Percentiles rank a stretch among this genome's conserved stretches.
Conservation (phyloP, 2,329 filamentous ascomycete species). For the Pyrenophora teres region DNA sequence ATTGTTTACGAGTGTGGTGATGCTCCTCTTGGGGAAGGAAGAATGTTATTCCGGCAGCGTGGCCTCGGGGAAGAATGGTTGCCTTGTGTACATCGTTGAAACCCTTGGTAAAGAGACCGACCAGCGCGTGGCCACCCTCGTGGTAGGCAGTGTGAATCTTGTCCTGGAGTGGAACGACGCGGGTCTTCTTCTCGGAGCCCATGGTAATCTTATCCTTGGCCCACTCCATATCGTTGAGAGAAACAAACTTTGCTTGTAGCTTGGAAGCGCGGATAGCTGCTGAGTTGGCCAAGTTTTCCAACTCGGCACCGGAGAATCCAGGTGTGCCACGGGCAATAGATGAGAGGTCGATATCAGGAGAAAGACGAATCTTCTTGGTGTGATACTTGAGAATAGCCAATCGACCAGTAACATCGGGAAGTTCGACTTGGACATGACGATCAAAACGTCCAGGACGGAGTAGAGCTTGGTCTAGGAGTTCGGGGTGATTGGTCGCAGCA, state of each 20-base stretch:
- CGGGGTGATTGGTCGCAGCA: slow-evolving; percentile 93
- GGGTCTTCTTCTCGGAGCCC: slow-evolving; percentile 88
- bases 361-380: slow-evolving; percentile 84
- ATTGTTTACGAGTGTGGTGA: slow-evolving; percentile 76
- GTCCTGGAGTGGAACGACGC: slow-evolving; percentile 89
- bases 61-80: slow-evolving; percentile 90
- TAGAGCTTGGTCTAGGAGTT: slow-evolving; percentile 91
- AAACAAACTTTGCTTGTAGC: slow-evolving; percentile 75
- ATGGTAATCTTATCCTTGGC: slow-evolving; percentile 98
- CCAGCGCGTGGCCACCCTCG: slow-evolving; percentile 92
- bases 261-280: slow-evolving; percentile 94
- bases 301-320: slow-evolving; percentile 91
- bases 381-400: slow-evolving; percentile 93
- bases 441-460: slow-evolving; percentile 95
- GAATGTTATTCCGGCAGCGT: slow-evolving; percentile 83
- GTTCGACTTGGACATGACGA: slow-evolving; percentile 82
- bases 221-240: slow-evolving; percentile 87
- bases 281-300: slow-evolving; percentile 97
- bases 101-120: slow-evolving; percentile 79
- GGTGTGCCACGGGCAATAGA: slow-evolving; percentile 85
- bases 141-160: slow-evolving; percentile 96
- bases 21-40: slow-evolving; percentile 92
- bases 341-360: slow-evolving; percentile 78
- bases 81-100: slow-evolving; percentile 90
- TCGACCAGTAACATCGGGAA: slow-evolving; percentile 91